Base-by-base conservation (phyloP, 441 rosid species). In the Pelargonium fulgidum region DNA sequence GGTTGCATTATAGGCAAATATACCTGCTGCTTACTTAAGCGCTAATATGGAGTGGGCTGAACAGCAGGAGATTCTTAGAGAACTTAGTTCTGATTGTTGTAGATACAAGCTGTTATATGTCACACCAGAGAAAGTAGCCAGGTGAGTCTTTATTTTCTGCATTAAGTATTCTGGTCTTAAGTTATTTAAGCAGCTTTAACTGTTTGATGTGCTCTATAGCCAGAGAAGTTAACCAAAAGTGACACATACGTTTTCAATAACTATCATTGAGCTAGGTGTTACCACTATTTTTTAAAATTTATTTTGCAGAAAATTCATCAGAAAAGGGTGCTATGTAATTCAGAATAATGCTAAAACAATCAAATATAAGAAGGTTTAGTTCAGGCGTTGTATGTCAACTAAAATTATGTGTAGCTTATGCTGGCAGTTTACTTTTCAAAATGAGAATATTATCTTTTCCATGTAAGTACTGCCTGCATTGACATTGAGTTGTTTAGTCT, bases 111-210 rank as follows among this genome's bases (percentile, higher is more conserved):
- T 94, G 76, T 78, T 94, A 77, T 94, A 88, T 76, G 97, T 91
- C 74, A 94, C 99, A 8, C 99, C 99, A 64, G 99, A 94, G 81
- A 94, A 94, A 81, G 99, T 94, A 76, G 99, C 99, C 16, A 88
- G 78, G 99, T 93, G 80, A 89, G 96, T 83, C 54, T 75, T 66
- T 65, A 13, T 65, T 63, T 16, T 52, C 63, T 68, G 62, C 59
- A 65, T 58, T n/a, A n/a, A 59, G 39, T 24, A n/a, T 44, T 14
- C 12, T 29, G 36, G 58, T 26, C 45, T 19, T 19, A 62, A 16
- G 4, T 59, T 62, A 73, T 47, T 68, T 66, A 12, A 59, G 73
- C 67, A 47, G 24, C 61, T 56, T 64, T 62, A 64, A 42, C 45
- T 76, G 67, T 14, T 41, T 12, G 26, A 64, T 10, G 64, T 26